A percentile compares a stretch with the other conserved stretches of the same genome.
These are phyloP conservation scores for Phytophthora boehmeriae DNA, from an alignment of 352 stramenopile species.

Conservation along the genomic window DNA sequence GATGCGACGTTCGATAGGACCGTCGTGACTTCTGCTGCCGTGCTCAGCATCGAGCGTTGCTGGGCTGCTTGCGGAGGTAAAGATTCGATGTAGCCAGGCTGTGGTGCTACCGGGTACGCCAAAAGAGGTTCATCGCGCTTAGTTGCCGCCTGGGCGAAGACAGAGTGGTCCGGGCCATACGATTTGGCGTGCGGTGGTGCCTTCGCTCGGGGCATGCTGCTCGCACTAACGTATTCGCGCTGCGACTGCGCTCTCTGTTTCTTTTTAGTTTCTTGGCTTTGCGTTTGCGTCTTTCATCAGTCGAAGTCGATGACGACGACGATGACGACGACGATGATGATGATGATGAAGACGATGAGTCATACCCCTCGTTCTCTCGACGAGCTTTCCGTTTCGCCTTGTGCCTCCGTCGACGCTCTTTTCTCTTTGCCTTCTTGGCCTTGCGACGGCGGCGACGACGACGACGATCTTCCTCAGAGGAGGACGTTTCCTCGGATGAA, in stretches of 20 bases:
- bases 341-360: slow-evolving; percentile 25
- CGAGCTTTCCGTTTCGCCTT: slow-evolving; percentile 34
- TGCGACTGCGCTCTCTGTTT: slow-evolving; percentile 30
- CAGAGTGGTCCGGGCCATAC: slow-evolving; percentile 26
- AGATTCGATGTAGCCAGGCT: slow-evolving; percentile 23
- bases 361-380: slow-evolving; percentile 17
- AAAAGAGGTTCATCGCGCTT: slow-evolving; percentile 12
- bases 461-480: slow-evolving; percentile 28
- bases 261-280: slow-evolving; percentile 41
- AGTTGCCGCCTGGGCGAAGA: slow-evolving; percentile 3
- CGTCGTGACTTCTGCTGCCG: slow-evolving; percentile 22
- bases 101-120: slow-evolving; percentile 12
- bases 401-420: slow-evolving; percentile 28
- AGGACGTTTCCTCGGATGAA: slow-evolving; percentile 27
- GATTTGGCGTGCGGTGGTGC: slow-evolving; percentile 22
- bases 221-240: slow-evolving; percentile 14
- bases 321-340: slow-evolving; percentile 19
- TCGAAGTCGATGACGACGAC: slow-evolving; percentile 32
- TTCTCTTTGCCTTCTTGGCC: slow-evolving; percentile 14
- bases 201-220: slow-evolving; percentile 1
- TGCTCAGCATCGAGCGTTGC: slow-evolving; percentile 30
- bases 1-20: slow-evolving; percentile 33
- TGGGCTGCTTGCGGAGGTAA: slow-evolving; percentile 25
- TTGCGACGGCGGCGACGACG: slow-evolving; percentile 25
- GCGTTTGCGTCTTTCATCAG: slow-evolving; percentile 34